These are phyloP conservation scores for Pterothamnion heteromorphum DNA, from an alignment of 31 red algal genomes.

Conservation along the genomic window DNA sequence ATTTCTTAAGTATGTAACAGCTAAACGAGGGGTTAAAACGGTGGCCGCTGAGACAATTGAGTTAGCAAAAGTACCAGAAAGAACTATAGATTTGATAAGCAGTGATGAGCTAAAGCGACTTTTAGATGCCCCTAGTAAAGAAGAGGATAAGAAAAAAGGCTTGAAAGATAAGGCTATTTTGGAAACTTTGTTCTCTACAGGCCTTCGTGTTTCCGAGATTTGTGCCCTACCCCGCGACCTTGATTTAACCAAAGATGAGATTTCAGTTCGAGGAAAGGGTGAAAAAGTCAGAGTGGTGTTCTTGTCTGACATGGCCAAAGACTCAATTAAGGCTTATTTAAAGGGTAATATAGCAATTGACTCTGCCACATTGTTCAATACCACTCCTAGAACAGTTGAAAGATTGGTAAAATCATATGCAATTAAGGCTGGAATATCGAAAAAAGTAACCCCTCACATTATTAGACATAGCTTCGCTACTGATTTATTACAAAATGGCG, in stretches of 20 bases:
- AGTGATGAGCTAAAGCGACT: neutral
- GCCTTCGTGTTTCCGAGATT: neutral
- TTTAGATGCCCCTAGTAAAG: neutral
- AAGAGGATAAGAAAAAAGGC: neutral
- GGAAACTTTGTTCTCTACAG: neutral
- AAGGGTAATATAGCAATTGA: neutral
- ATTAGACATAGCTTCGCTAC: neutral
- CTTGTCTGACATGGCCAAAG: neutral
- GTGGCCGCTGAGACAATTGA: constrained; percentile 8
- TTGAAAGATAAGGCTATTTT: neutral
- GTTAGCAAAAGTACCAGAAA: neutral
- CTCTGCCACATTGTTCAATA: neutral
- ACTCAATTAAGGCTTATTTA: neutral
- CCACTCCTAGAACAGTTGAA: neutral
- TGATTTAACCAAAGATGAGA: neutral
- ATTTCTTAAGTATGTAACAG: neutral
- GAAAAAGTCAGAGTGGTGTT: neutral
- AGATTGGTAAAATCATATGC: neutral
- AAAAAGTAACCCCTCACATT: neutral
- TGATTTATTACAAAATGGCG: constrained; percentile 23
- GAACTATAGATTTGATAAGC: neutral
- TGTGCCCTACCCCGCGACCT: neutral
- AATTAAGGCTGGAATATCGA: neutral
- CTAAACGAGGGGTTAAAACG: neutral
- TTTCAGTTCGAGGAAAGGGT: constrained; percentile 11